Conservation (phyloP, 495 filamentous ascomycete genomes). For the Podospora pseudoanserina region DNA sequence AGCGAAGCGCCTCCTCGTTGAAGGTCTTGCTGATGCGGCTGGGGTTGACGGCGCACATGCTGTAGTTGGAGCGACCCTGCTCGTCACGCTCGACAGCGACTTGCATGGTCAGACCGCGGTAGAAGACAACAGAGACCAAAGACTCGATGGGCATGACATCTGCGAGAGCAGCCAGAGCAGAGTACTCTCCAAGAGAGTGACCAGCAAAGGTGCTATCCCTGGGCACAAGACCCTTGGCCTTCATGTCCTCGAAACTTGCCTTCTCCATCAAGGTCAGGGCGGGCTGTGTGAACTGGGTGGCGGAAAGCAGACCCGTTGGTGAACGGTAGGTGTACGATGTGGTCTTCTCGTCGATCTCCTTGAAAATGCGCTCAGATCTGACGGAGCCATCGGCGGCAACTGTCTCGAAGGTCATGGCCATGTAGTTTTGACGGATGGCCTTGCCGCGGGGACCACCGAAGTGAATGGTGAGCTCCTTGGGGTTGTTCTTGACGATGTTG, state of each 20-base stretch:
- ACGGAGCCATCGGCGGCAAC: conserved; percentile 84
- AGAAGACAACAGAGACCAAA: conserved; percentile 97
- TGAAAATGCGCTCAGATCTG: conserved; percentile 99
- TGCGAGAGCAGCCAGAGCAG: conserved; percentile 89
- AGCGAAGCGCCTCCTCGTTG: conserved; percentile 93
- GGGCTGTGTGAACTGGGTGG: conserved; percentile 97
- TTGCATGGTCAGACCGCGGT: conserved; percentile 98
- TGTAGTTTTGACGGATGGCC: conserved; percentile 97
- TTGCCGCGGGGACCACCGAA: conserved; percentile 96
- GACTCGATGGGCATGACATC: conserved; percentile 99
- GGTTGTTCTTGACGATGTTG: conserved; percentile 99
- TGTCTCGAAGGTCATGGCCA: conserved; percentile 99
- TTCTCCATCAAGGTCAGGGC: conserved; percentile 99
- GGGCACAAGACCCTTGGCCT: conserved; percentile 90
- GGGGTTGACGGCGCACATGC: conserved; percentile 98
- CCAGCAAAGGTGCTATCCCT: conserved; percentile 95
- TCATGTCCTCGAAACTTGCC: conserved; percentile 99
- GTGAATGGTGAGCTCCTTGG: conserved; percentile 96
- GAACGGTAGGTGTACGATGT: conserved; percentile 96
- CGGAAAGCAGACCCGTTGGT: conserved; percentile 90
- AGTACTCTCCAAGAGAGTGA: conserved; percentile 98
- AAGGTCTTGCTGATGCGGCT: conserved; percentile 96
- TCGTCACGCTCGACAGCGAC: conserved; percentile 97
- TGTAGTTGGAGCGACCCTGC: conserved; percentile 89
- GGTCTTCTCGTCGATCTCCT: conserved; percentile 87